Conservation (phyloP, 768 basidiomycete genomes). For the Agaricus sinodeliciosus region DNA sequence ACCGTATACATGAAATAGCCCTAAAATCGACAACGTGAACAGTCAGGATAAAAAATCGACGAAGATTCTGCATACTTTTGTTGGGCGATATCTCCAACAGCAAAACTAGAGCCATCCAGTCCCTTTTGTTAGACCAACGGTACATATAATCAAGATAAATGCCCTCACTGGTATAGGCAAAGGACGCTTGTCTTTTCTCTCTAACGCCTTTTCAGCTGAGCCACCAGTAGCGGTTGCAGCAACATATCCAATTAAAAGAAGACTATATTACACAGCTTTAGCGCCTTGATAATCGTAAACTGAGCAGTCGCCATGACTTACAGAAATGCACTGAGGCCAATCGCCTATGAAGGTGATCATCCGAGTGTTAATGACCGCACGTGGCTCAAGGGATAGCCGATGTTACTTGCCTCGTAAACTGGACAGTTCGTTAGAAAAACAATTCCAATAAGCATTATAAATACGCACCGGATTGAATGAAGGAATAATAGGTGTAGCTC, state of each 20-base stretch:
- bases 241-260: constrained; percentile 82
- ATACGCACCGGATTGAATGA: constrained; percentile 35
- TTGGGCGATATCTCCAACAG: constrained; percentile 76
- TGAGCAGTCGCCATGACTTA: constrained; percentile 25
- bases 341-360: constrained; percentile 37
- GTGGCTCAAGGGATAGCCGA: not conserved
- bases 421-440: constrained; percentile 9
- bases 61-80: constrained; percentile 45
- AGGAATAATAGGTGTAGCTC: constrained; percentile 51
- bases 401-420: constrained; percentile 61
- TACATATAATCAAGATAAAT: no score
- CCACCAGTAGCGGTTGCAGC: constrained; percentile 61
- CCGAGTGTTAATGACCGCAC: not conserved
- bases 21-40: constrained; percentile 22
- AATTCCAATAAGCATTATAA: not conserved
- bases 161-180: constrained; percentile 55
- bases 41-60: not conserved
- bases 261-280: constrained; percentile 26
- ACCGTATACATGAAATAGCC: constrained; percentile 87
- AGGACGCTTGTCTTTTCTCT: constrained; percentile 69
- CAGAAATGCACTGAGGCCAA: constrained; percentile 86
- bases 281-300: not conserved
- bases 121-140: not conserved
- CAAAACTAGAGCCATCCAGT: constrained; percentile 46
- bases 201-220: constrained; percentile 59